Conservation (phyloP, 108 stramenopile genomes). For the Stephanodiscus triporus region DNA sequence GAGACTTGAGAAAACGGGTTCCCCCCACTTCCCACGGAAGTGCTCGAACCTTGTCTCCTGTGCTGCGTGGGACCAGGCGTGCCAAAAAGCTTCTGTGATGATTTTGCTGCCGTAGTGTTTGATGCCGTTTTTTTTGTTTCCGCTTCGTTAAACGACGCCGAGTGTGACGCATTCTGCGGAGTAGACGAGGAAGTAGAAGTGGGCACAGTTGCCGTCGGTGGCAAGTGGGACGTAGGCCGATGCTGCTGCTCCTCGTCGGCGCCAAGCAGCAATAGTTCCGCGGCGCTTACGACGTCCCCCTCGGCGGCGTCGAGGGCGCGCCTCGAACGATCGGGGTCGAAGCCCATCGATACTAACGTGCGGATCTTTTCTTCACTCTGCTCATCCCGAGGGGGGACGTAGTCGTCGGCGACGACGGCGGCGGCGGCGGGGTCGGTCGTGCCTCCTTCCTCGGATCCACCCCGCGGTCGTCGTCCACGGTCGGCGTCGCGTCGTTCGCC, state of each 20-base stretch:
- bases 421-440: background rate
- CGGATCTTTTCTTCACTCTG: background rate
- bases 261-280: background rate
- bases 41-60: conserved; percentile 16
- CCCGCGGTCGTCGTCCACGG: background rate
- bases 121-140: conserved; percentile 16
- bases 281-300: background rate
- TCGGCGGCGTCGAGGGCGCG: background rate
- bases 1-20: conserved; percentile 22
- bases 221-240: no score
- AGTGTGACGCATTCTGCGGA: background rate
- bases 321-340: background rate
- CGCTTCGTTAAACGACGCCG: background rate
- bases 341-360: background rate
- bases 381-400: background rate
- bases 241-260: no score
- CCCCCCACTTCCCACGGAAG: conserved; percentile 17
- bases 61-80: conserved; percentile 30
- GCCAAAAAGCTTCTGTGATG: conserved; percentile 36
- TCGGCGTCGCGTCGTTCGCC: background rate
- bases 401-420: no score
- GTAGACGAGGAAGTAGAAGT: conserved; percentile 12
- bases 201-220: conserved; percentile 14
- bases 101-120: conserved; percentile 27
- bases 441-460: background rate